phyloP scores from a whole-genome alignment of 305 asterid species.

The Solanum aculeatissimum region DNA sequence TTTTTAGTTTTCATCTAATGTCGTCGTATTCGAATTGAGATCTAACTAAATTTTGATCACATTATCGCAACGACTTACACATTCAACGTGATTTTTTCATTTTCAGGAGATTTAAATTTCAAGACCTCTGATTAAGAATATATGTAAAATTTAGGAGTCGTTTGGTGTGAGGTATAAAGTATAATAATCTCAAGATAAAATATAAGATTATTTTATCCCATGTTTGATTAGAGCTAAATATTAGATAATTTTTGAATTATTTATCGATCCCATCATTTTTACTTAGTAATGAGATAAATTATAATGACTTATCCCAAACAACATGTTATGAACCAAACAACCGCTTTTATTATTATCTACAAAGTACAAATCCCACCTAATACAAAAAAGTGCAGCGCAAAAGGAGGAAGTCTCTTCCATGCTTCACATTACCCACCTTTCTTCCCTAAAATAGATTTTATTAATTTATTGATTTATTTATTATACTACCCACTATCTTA shows the following conservation, averaged over 20 bases:
- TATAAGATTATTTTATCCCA: too few species aligned
- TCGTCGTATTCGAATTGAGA: neutral
- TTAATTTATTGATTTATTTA: neutral
- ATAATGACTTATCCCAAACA: too few species aligned
- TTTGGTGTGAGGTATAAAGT: too few species aligned
- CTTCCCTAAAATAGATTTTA: neutral
- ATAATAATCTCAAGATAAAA: too few species aligned
- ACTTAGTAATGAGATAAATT: accelerated
- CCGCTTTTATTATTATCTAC: neutral
- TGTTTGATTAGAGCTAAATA: too few species aligned
- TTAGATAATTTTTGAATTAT: too few species aligned
- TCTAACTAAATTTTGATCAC: accelerated
- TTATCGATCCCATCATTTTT: too few species aligned
- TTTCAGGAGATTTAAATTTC: accelerated
- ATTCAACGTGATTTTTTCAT: neutral
- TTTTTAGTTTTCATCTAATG: neutral
- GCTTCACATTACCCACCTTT: neutral
- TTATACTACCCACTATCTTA: conserved; percentile 4
- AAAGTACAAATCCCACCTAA: neutral
- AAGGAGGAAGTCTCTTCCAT: conserved; percentile 1
- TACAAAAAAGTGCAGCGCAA: conserved; percentile 4
- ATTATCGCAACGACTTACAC: accelerated
- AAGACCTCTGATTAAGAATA: accelerated
- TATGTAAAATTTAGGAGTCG: too few species aligned
- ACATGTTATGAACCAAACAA: too few species aligned